Evolutionary conservation across 345 rosid genomes (phyloP).

Genomic region (Lenwebbia sp.): DNA sequence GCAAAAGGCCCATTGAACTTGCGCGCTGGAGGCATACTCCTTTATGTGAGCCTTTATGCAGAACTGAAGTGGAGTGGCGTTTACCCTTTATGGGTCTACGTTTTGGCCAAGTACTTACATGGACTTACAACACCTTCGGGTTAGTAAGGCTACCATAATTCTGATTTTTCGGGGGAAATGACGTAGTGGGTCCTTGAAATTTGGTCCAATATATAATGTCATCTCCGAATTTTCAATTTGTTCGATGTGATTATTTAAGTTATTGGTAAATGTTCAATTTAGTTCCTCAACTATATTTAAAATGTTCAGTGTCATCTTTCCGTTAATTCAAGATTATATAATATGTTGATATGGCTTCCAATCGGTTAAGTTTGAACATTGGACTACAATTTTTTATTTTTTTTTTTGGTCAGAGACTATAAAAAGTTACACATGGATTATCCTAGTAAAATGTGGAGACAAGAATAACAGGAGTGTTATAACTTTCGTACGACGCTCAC

Average conservation of each 20-base stretch:
- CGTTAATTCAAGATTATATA: background rate
- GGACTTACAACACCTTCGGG: background rate
- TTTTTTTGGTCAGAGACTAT: background rate
- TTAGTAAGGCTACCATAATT: background rate
- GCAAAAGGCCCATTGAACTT: background rate
- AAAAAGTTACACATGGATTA: background rate
- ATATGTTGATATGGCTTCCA: background rate
- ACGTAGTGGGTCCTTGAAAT: background rate
- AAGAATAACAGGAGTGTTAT: too few relatives aligned
- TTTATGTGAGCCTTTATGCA: background rate
- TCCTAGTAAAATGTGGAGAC: background rate
- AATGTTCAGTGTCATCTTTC: background rate
- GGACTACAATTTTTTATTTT: background rate
- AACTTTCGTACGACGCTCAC: too few relatives aligned
- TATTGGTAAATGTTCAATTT: background rate
- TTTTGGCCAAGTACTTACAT: background rate
- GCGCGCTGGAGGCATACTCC: background rate
- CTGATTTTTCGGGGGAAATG: background rate
- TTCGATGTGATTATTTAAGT: too few relatives aligned
- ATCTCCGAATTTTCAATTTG: background rate
- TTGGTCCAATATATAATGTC: background rate
- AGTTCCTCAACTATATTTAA: background rate
- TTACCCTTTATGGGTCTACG: background rate
- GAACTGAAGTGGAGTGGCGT: background rate
- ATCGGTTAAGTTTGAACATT: background rate